Percentiles rank a stretch among this genome's conserved stretches.
Evolutionary conservation across 768 basidiomycete species (phyloP).

Genomic region (Zangia roseola): DNA sequence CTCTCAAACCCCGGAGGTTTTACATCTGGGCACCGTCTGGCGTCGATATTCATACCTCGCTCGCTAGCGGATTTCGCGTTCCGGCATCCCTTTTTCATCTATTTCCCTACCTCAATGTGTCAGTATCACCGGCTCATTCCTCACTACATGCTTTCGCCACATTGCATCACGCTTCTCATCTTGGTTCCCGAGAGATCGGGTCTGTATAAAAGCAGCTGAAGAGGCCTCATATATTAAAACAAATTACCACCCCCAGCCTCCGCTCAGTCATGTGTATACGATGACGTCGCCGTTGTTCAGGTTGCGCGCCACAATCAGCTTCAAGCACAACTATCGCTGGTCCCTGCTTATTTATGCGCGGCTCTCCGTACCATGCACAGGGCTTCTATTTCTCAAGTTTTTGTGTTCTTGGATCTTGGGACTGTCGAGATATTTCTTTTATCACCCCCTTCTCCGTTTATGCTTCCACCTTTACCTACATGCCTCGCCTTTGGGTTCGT

Average conservation of each 20-base stretch:
- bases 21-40: constrained; percentile 32
- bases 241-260: constrained; percentile 19
- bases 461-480: constrained; percentile 16
- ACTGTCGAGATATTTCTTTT: constrained; percentile 27
- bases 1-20: constrained; percentile 12
- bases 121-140: constrained; percentile 40
- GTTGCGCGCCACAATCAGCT: constrained; percentile 25
- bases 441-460: constrained; percentile 11
- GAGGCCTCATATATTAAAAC: constrained; percentile 32
- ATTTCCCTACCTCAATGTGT: constrained; percentile 38
- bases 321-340: constrained; percentile 19
- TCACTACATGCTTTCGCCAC: constrained; percentile 42
- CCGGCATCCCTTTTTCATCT: constrained; percentile 23
- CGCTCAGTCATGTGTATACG: constrained; percentile 34
- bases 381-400: constrained; percentile 28
- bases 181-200: constrained; percentile 31
- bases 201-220: constrained; percentile 40
- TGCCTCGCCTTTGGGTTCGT: constrained; percentile 22
- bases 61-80: constrained; percentile 30
- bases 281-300: constrained; percentile 20
- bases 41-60: constrained; percentile 49
- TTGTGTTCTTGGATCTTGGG: constrained; percentile 46
- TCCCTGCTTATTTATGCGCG: constrained; percentile 35
- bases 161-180: constrained; percentile 36
- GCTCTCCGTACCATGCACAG: constrained; percentile 21